A percentile compares a stretch with the other conserved stretches of the same genome.
These are phyloP conservation scores for Cryptosporidium canis DNA, from an alignment of 169 alveolate genomes.

Conservation along the genomic window DNA sequence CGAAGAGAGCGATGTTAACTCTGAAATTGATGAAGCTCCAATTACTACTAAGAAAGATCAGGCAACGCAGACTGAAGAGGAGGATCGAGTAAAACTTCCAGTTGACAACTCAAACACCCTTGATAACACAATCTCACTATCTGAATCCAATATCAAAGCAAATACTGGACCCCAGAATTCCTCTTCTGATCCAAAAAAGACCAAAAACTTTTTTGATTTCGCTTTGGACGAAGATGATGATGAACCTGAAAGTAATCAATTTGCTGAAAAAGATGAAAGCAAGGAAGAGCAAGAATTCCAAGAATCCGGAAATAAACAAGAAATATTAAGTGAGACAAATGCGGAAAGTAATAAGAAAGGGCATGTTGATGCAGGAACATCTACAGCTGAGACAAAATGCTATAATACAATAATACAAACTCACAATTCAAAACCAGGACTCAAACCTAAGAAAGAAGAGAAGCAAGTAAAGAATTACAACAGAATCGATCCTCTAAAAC, in stretches of 20 bases:
- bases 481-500: not conserved
- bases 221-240: constrained; percentile 23
- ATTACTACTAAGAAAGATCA: not conserved
- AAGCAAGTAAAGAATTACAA: not conserved
- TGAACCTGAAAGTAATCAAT: not conserved
- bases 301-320: not conserved
- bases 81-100: not conserved
- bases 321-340: not conserved
- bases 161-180: not conserved
- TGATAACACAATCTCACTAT: not conserved
- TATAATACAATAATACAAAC: not conserved
- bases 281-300: not conserved
- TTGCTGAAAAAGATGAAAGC: not conserved
- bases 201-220: constrained; percentile 4
- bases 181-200: not conserved
- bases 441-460: not conserved
- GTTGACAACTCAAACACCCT: not conserved
- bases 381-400: not conserved
- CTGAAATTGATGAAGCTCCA: not conserved
- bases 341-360: not conserved
- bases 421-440: not conserved
- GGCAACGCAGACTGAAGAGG: not conserved
- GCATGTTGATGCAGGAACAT: not conserved
- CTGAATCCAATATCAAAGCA: not conserved
- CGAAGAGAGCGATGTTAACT: not conserved